A percentile compares a stretch with the other conserved stretches of the same genome.
These are phyloP conservation scores for Brassica carinata DNA, from an alignment of 345 rosid genomes.

Conservation along the genomic window DNA sequence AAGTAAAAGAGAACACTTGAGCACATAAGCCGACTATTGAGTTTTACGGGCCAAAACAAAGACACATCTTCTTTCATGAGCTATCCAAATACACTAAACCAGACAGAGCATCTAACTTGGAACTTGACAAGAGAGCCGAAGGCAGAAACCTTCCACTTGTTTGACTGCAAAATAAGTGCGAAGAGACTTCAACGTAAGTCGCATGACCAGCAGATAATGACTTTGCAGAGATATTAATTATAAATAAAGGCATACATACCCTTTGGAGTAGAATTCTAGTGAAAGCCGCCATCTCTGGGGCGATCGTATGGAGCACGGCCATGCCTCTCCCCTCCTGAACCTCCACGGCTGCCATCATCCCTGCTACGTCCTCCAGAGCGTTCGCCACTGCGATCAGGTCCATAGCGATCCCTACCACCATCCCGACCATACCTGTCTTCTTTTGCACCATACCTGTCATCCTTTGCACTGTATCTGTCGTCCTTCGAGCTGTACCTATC, in stretches of 20 bases:
- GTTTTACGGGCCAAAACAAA: constrained; percentile 33
- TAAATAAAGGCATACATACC: constrained; percentile 17
- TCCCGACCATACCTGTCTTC: constrained; percentile 51
- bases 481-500: constrained; percentile 9
- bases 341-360: constrained; percentile 74
- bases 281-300: constrained; percentile 53
- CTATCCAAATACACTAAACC: constrained; percentile 37
- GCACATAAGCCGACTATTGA: constrained; percentile 39
- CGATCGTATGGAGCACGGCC: constrained; percentile 89
- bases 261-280: constrained; percentile 25
- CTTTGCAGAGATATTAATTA: neutral
- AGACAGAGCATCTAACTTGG: constrained; percentile 26
- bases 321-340: constrained; percentile 71
- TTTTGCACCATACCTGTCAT: constrained; percentile 45
- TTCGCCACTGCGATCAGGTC: constrained; percentile 76
- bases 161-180: constrained; percentile 19
- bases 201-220: neutral
- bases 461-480: constrained; percentile 30
- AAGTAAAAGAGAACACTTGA: constrained; percentile 21
- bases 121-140: constrained; percentile 1
- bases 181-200: neutral
- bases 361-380: constrained; percentile 69
- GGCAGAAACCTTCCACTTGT: constrained; percentile 31
- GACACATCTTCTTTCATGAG: constrained; percentile 39
- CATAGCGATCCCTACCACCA: constrained; percentile 60